phyloP scores from a whole-genome alignment of 2,329 filamentous ascomycete species.

The Sarocladium oryzae region DNA sequence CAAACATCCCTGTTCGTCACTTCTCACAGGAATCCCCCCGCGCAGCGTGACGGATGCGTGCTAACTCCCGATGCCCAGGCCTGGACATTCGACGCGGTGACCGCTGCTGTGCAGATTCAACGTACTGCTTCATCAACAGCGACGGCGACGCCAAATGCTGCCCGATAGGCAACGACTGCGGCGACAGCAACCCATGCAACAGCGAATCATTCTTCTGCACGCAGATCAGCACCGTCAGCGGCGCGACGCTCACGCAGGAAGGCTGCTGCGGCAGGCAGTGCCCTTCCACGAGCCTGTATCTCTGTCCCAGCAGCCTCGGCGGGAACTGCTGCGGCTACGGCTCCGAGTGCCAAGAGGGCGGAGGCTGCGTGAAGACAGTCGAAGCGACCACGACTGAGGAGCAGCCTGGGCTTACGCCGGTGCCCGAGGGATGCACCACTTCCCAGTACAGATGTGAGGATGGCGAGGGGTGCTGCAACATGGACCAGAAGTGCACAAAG shows the following conservation, averaged over 20 bases:
- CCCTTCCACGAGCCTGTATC: slow-evolving; percentile 33
- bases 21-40: neutral
- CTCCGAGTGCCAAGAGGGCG: slow-evolving; percentile 31
- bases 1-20: slow-evolving; percentile 16
- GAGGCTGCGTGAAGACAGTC: slow-evolving; percentile 29
- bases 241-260: slow-evolving; percentile 18
- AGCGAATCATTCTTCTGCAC: slow-evolving; percentile 28
- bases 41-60: neutral
- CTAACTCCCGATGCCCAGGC: slow-evolving; percentile 22
- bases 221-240: slow-evolving; percentile 20
- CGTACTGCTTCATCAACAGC: slow-evolving; percentile 39
- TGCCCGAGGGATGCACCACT: slow-evolving; percentile 38
- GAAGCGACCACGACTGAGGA: slow-evolving; percentile 13
- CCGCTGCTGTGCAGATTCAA: slow-evolving; percentile 35
- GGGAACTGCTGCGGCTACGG: slow-evolving; percentile 44
- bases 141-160: slow-evolving; percentile 32
- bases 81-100: slow-evolving; percentile 32
- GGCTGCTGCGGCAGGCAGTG: slow-evolving; percentile 37
- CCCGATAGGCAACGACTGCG: slow-evolving; percentile 34
- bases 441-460: slow-evolving; percentile 37
- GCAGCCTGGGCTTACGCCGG: slow-evolving; percentile 24
- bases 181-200: slow-evolving; percentile 27
- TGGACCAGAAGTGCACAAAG: slow-evolving; percentile 35
- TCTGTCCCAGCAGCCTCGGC: slow-evolving; percentile 37
- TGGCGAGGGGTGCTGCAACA: slow-evolving; percentile 44